Evolutionary conservation across 2,329 filamentous ascomycete species (phyloP).

Genomic region (Beauveria scarabaeidicola): DNA sequence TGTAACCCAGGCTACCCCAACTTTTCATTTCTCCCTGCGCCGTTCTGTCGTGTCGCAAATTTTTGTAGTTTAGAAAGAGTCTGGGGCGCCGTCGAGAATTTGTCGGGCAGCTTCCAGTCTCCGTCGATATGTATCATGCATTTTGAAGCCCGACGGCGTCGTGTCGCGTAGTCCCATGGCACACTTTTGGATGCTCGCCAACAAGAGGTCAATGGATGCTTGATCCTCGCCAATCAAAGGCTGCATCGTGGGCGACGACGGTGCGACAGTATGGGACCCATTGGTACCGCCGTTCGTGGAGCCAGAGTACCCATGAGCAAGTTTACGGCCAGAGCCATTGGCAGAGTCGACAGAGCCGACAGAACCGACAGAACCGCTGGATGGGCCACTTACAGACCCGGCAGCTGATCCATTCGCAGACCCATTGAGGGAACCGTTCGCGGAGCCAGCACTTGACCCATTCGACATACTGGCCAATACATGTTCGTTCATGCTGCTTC

Average conservation of each 20-base stretch:
- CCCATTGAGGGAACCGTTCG: not conserved
- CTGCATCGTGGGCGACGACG: conserved; percentile 33
- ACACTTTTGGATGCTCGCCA: conserved; percentile 51
- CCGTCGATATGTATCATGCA: conserved; percentile 54
- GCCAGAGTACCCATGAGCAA: not conserved
- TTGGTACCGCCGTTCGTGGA: not conserved
- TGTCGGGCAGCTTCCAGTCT: conserved; percentile 67
- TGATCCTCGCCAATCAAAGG: conserved; percentile 48
- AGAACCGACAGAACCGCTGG: not conserved
- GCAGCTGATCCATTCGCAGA: not conserved
- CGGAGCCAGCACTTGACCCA: not conserved
- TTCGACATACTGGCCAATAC: conserved; percentile 1
- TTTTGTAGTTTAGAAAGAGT: conserved; percentile 4
- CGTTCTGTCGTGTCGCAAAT: not conserved
- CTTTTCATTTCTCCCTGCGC: conserved; percentile 5
- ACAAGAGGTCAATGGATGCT: conserved; percentile 49
- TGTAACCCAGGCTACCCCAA: not conserved
- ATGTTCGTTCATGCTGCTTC: conserved; percentile 6
- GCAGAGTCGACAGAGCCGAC: not conserved
- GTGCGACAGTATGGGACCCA: conserved; percentile 26
- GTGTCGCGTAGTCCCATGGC: conserved; percentile 50
- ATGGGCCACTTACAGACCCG: not conserved
- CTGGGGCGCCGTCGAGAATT: conserved; percentile 57
- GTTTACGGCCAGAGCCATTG: not conserved
- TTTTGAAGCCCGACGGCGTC: conserved; percentile 43